Percentiles rank a stretch among this genome's conserved stretches.
Evolutionary conservation across 2,329 filamentous ascomycete species (phyloP).

Genomic region (Ceratocystis ficicola): DNA sequence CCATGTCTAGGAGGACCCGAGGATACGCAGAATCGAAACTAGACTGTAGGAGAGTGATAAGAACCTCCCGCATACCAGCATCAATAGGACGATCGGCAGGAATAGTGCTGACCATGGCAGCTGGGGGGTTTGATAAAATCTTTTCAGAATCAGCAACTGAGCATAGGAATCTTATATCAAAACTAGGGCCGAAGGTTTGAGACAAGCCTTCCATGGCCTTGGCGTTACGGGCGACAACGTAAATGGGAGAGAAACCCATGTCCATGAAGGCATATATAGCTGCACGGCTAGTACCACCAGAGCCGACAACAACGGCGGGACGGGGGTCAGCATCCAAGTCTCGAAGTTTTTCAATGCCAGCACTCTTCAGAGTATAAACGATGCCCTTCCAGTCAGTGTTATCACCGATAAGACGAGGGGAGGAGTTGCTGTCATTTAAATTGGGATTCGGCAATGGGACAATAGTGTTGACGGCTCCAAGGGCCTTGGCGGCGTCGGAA

Average conservation of each 20-base stretch:
- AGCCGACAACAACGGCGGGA: conserved; percentile 72
- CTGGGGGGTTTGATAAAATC: conserved; percentile 41
- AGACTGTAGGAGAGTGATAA: conserved; percentile 42
- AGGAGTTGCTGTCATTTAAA: conserved; percentile 28
- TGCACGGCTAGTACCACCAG: conserved; percentile 82
- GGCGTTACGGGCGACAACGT: conserved; percentile 67
- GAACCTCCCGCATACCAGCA: conserved; percentile 49
- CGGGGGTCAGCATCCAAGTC: conserved; percentile 12
- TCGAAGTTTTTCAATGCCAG: conserved; percentile 43
- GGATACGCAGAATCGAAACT: conserved; percentile 31
- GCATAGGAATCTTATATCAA: conserved; percentile 54
- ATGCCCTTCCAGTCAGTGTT: conserved; percentile 98
- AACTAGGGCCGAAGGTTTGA: conserved; percentile 59
- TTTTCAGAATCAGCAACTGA: conserved; percentile 28
- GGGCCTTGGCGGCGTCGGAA: conserved; percentile 62
- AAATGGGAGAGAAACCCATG: conserved; percentile 76
- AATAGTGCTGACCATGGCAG: conserved; percentile 77
- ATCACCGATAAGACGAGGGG: conserved; percentile 51
- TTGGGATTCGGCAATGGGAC: conserved; percentile 42
- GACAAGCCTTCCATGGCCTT: conserved; percentile 56
- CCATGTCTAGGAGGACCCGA: conserved; percentile 79
- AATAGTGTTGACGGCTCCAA: conserved; percentile 93
- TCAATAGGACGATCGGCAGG: conserved; percentile 82
- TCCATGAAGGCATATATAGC: conserved; percentile 78
- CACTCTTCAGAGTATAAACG: conserved; percentile 60